phyloP scores from a whole-genome alignment of 768 basidiomycete species.

The Podaxis sp. region DNA sequence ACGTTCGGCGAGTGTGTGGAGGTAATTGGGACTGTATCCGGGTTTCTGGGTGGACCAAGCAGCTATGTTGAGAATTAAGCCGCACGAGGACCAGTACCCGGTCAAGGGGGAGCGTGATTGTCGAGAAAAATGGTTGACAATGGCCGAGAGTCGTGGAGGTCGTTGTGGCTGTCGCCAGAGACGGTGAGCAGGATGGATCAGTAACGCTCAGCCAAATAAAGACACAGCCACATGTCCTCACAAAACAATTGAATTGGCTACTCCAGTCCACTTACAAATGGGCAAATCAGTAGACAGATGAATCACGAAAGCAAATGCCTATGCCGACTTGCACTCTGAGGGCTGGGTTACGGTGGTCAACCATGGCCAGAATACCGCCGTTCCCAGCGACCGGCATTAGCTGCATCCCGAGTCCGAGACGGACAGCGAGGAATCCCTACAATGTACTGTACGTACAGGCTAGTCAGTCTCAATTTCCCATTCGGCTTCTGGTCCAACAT shows the following conservation, averaged over 20 bases:
- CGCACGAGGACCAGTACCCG: background rate
- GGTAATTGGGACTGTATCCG: background rate
- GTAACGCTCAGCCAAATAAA: conserved; percentile 3
- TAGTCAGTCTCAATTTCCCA: too few species aligned
- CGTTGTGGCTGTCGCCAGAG: background rate
- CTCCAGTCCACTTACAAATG: background rate
- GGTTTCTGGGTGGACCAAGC: background rate
- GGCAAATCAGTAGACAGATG: background rate
- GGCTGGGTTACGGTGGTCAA: too few species aligned
- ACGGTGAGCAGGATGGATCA: background rate
- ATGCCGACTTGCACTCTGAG: too few species aligned
- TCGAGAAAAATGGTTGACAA: background rate
- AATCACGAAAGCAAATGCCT: too few species aligned
- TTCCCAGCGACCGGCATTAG: too few species aligned
- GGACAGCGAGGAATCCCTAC: too few species aligned
- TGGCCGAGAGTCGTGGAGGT: background rate
- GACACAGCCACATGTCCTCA: conserved; percentile 3
- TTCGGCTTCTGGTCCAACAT: too few species aligned
- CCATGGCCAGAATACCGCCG: too few species aligned
- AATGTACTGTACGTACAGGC: too few species aligned
- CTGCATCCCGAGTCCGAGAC: too few species aligned
- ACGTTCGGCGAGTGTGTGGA: background rate
- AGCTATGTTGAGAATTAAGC: background rate
- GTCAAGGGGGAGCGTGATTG: background rate
- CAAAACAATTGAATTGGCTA: background rate